phyloP scores from a whole-genome alignment of 371 early-diverging fungal species.

The Mucor lusitanicus region DNA sequence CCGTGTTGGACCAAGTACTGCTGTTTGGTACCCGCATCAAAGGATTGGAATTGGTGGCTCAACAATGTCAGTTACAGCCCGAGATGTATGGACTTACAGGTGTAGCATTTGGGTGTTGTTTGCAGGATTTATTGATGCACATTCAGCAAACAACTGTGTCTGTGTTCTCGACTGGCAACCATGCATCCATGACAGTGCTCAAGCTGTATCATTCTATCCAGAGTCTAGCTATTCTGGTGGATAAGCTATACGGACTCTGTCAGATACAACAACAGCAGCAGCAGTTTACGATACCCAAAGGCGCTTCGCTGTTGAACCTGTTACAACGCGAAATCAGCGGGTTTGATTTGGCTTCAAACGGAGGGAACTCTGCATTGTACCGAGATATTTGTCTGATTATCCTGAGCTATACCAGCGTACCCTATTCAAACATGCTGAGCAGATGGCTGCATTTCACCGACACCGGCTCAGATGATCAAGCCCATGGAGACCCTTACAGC shows the following conservation, averaged over 20 bases:
- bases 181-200: slow-evolving; percentile 20
- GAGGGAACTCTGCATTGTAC: slow-evolving; percentile 37
- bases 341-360: slow-evolving; percentile 24
- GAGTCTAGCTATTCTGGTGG: slow-evolving; percentile 19
- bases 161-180: not conserved
- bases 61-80: slow-evolving; percentile 37
- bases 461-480: slow-evolving; percentile 7
- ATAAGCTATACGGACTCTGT: slow-evolving; percentile 8
- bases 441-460: slow-evolving; percentile 44
- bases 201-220: slow-evolving; percentile 35
- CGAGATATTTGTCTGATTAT: slow-evolving; percentile 36
- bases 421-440: slow-evolving; percentile 51
- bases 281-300: slow-evolving; percentile 35
- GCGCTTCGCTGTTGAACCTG: slow-evolving; percentile 41
- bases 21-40: slow-evolving; percentile 38
- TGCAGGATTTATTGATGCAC: slow-evolving; percentile 39
- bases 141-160: slow-evolving; percentile 40
- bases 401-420: slow-evolving; percentile 47
- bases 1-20: slow-evolving; percentile 31
- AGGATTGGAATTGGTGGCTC: slow-evolving; percentile 29
- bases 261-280: not conserved
- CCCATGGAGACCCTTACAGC: slow-evolving; percentile 37
- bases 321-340: slow-evolving; percentile 34
- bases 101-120: slow-evolving; percentile 50
- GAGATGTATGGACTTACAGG: slow-evolving; percentile 44